Percentiles rank a stretch among this genome's conserved stretches.
Evolutionary conservation across 257 asterid species (phyloP).

Genomic region (Solanum lycopersicoides): DNA sequence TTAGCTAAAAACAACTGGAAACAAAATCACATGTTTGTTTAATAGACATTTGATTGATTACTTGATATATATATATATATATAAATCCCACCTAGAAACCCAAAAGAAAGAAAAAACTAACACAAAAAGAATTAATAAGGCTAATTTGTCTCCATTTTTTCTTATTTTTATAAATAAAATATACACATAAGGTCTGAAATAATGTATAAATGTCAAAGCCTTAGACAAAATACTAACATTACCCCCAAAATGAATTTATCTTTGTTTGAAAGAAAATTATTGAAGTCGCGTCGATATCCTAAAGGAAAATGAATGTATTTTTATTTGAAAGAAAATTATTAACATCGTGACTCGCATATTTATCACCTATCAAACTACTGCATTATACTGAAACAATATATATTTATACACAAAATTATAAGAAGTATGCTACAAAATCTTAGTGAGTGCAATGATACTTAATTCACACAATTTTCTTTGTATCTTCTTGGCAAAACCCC

Average conservation of each 20-base stretch:
- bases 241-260: not conserved
- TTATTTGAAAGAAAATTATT: not conserved
- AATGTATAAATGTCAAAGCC: not conserved
- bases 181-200: not conserved
- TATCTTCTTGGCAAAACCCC: not conserved
- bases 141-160: not conserved
- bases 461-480: not conserved
- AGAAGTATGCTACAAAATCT: not conserved
- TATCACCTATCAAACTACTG: not conserved
- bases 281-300: too few relatives aligned
- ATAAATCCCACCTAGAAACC: not conserved
- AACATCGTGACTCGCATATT: accelerated
- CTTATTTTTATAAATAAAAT: not conserved
- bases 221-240: not conserved
- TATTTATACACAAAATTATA: not conserved
- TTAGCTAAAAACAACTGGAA: not conserved
- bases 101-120: not conserved
- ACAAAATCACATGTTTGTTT: not conserved
- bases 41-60: not conserved
- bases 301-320: not conserved
- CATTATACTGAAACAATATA: not conserved
- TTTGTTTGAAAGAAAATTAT: not conserved
- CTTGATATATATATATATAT: too few relatives aligned
- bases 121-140: not conserved
- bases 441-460: not conserved